Conservation (phyloP, 2,329 filamentous ascomycete genomes). For the Coniochaeta sp. region DNA sequence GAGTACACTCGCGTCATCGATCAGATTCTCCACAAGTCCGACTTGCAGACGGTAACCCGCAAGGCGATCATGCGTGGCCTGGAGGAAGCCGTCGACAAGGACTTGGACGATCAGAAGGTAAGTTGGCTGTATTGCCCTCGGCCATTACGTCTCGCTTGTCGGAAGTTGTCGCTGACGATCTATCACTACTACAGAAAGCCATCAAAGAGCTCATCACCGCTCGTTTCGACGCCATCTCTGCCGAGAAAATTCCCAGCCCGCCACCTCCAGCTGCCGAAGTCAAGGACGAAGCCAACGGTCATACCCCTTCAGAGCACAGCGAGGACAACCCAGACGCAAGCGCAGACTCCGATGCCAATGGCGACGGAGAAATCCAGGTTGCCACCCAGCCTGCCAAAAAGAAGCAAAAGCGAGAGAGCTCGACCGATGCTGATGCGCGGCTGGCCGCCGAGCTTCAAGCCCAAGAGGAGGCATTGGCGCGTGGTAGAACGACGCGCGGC, state of each 20-base stretch:
- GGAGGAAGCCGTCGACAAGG: constrained; percentile 46
- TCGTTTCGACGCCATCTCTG: constrained; percentile 64
- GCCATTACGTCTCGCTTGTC: neutral
- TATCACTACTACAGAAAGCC: constrained; percentile 40
- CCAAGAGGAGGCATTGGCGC: constrained; percentile 69
- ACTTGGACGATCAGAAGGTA: constrained; percentile 54
- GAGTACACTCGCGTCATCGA: constrained; percentile 55
- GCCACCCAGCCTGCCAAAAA: constrained; percentile 44
- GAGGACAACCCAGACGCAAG: constrained; percentile 15
- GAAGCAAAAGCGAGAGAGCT: constrained; percentile 59
- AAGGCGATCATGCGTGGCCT: constrained; percentile 55
- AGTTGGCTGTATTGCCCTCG: neutral
- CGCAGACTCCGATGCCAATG: constrained; percentile 21
- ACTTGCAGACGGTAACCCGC: constrained; percentile 55
- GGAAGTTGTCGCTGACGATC: neutral
- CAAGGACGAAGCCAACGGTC: constrained; percentile 27
- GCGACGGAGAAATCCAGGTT: constrained; percentile 38
- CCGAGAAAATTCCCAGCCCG: constrained; percentile 33
- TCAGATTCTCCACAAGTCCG: constrained; percentile 47
- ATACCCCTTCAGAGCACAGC: constrained; percentile 22
- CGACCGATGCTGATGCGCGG: constrained; percentile 76
- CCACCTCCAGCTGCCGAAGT: constrained; percentile 22
- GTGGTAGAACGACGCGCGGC: constrained; percentile 69
- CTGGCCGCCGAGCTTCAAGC: constrained; percentile 85
- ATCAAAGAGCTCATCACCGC: constrained; percentile 67